These are phyloP conservation scores for Akanthomyces uredinophilus DNA, from an alignment of 2,329 filamentous ascomycete genomes.

Conservation along the genomic window DNA sequence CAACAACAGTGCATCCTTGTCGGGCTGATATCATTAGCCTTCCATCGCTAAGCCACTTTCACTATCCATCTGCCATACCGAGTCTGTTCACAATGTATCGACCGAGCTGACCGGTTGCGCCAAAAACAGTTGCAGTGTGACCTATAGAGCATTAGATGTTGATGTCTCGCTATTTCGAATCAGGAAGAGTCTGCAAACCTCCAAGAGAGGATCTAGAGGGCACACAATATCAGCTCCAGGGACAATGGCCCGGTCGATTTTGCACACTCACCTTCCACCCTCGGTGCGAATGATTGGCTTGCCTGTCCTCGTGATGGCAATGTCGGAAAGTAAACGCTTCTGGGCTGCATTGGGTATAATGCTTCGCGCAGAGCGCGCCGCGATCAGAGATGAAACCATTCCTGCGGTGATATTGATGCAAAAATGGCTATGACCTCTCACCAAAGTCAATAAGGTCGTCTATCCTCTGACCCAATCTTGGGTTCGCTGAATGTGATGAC, in stretches of 20 bases:
- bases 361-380: constrained; percentile 49
- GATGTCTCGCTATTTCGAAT: constrained; percentile 15
- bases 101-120: constrained; percentile 90
- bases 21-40: constrained; percentile 54
- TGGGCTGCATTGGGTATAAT: constrained; percentile 42
- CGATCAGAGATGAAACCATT: constrained; percentile 54
- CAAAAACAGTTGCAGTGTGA: constrained; percentile 95
- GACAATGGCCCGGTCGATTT: constrained; percentile 21
- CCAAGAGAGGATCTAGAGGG: constrained; percentile 71
- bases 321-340: constrained; percentile 64
- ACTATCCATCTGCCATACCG: constrained; percentile 42
- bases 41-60: constrained; percentile 7
- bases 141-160: constrained; percentile 47
- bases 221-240: constrained; percentile 23
- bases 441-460: neutral
- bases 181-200: constrained; percentile 50
- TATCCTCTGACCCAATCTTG: neutral
- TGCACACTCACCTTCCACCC: constrained; percentile 71
- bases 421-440: constrained; percentile 23
- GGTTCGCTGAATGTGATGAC: constrained; percentile 7
- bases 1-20: constrained; percentile 87
- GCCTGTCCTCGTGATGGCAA: constrained; percentile 90
- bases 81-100: constrained; percentile 96
- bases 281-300: constrained; percentile 87
- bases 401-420: constrained; percentile 30